phyloP scores from a whole-genome alignment of 495 filamentous ascomycete species.

The Corynascus novoguineensis region DNA sequence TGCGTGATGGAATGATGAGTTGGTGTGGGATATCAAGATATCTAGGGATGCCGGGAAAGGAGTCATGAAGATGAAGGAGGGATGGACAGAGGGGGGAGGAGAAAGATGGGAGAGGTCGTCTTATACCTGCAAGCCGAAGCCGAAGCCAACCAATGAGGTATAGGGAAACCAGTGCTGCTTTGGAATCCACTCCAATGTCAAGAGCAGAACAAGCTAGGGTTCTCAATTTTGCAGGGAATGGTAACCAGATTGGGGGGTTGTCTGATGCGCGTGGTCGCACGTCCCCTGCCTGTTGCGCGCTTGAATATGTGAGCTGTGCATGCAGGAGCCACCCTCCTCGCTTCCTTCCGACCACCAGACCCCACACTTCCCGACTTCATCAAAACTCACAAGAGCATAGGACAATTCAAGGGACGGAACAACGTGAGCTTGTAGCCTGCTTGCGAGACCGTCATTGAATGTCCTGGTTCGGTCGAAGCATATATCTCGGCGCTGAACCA shows the following conservation, averaged over 20 bases:
- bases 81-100: neutral
- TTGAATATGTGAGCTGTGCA: slow-evolving; percentile 2
- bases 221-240: neutral
- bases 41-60: neutral
- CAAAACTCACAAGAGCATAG: neutral
- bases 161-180: neutral
- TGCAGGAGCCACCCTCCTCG: neutral
- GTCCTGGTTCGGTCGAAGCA: no score
- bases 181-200: neutral
- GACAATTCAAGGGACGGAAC: neutral
- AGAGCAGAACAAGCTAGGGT: slow-evolving; percentile 1
- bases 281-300: neutral
- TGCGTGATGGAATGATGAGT: neutral
- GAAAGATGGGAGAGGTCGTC: slow-evolving; percentile 1
- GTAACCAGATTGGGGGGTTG: neutral
- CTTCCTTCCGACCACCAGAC: neutral
- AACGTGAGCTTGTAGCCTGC: neutral
- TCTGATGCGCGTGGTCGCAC: neutral
- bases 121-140: slow-evolving; percentile 3
- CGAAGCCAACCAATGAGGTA: slow-evolving; percentile 1
- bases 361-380: neutral
- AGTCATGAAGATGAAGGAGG: neutral
- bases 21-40: neutral
- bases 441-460: neutral
- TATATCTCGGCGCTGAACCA: no score